phyloP scores from a whole-genome alignment of 2,329 filamentous ascomycete genomes.

The Emericellopsis cladophorae region DNA sequence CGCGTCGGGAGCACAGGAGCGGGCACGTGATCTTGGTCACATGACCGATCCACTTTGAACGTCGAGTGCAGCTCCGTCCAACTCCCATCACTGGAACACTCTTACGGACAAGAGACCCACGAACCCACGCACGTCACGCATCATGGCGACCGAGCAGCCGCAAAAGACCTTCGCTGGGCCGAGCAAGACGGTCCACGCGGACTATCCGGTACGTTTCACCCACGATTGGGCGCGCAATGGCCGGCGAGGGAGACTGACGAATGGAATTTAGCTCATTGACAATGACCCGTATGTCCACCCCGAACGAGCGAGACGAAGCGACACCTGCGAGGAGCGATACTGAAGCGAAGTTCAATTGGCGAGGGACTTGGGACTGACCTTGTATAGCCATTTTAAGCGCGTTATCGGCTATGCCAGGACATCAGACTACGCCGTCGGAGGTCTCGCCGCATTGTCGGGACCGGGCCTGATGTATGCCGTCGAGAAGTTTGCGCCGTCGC shows the following conservation, averaged over 20 bases:
- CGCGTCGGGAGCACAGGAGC: constrained; percentile 1
- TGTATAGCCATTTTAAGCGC: constrained; percentile 70
- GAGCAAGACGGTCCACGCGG: constrained; percentile 67
- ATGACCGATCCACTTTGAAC: background rate
- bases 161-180: constrained; percentile 21
- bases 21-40: constrained; percentile 2
- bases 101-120: constrained; percentile 25
- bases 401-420: constrained; percentile 78
- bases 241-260: constrained; percentile 8
- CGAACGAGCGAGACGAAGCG: background rate
- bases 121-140: too few relatives aligned
- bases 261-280: constrained; percentile 72
- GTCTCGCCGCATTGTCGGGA: constrained; percentile 54
- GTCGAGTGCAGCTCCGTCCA: background rate
- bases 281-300: constrained; percentile 70
- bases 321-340: background rate
- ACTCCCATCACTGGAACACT: constrained; percentile 3
- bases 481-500: constrained; percentile 76
- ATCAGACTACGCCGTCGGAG: constrained; percentile 68
- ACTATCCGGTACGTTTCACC: constrained; percentile 64
- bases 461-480: constrained; percentile 65
- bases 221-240: constrained; percentile 6
- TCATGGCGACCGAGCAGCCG: constrained; percentile 14
- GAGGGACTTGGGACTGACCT: constrained; percentile 10
- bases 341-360: background rate